These are phyloP conservation scores for Aureobasidium zeae DNA, from an alignment of 2,329 filamentous ascomycete species.

Conservation along the genomic window DNA sequence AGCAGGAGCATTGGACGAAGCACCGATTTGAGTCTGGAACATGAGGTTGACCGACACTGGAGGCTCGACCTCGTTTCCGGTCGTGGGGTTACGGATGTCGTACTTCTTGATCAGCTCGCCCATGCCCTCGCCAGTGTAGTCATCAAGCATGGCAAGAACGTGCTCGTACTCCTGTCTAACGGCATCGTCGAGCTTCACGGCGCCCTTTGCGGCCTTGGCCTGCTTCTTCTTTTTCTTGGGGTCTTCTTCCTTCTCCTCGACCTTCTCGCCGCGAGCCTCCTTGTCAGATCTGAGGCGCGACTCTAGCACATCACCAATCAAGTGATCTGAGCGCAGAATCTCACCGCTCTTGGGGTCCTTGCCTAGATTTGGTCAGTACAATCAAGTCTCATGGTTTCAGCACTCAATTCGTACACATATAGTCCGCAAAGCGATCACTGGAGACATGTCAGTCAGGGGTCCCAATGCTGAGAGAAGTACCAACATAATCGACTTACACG, in stretches of 20 bases:
- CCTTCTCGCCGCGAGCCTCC: constrained; percentile 75
- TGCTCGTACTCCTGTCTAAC: constrained; percentile 86
- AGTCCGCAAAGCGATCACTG: constrained; percentile 81
- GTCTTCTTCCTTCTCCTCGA: constrained; percentile 65
- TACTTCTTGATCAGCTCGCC: constrained; percentile 83
- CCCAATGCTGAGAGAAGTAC: no score
- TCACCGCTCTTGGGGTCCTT: constrained; percentile 89
- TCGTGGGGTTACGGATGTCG: constrained; percentile 80
- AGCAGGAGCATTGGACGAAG: constrained; percentile 75
- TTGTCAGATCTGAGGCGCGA: constrained; percentile 79
- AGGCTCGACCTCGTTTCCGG: constrained; percentile 63
- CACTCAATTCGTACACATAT: constrained; percentile 71
- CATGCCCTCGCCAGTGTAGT: constrained; percentile 80
- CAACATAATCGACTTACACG: constrained; percentile 52
- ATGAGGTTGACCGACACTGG: constrained; percentile 96
- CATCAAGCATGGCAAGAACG: constrained; percentile 86
- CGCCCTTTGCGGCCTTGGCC: constrained; percentile 57
- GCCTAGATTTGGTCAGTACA: constrained; percentile 17
- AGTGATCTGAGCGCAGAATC: constrained; percentile 89
- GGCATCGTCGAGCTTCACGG: constrained; percentile 74
- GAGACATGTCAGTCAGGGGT: background rate
- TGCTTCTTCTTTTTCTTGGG: constrained; percentile 78
- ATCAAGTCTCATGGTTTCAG: background rate
- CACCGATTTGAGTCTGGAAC: constrained; percentile 94
- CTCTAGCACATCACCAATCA: constrained; percentile 91